Evolutionary conservation across 73 alveolate genomes (phyloP).

Genomic region (Urostyla sp.): DNA sequence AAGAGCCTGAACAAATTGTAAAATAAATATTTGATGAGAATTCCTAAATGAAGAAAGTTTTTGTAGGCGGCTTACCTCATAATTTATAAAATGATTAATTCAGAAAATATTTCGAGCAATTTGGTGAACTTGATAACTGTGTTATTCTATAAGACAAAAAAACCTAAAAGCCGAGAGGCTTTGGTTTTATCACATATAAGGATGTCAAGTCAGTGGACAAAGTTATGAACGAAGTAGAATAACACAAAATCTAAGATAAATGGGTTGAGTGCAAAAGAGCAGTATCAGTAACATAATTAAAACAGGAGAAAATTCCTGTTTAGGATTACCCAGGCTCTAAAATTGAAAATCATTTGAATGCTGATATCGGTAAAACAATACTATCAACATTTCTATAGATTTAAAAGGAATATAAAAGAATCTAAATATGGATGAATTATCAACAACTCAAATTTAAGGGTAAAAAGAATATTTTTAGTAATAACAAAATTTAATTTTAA

Average conservation of each 20-base stretch:
- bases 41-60: constrained; percentile 24
- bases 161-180: constrained; percentile 60
- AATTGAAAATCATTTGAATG: neutral
- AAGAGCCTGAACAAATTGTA: neutral
- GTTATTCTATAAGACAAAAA: constrained; percentile 54
- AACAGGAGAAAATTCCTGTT: neutral
- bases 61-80: constrained; percentile 61
- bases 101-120: constrained; percentile 28
- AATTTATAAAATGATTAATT: neutral
- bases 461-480: no score
- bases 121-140: constrained; percentile 48
- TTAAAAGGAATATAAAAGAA: neutral
- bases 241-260: constrained; percentile 25
- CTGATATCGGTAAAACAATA: constrained; percentile 11
- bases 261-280: constrained; percentile 68
- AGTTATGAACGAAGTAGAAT: constrained; percentile 15
- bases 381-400: neutral
- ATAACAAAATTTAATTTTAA: no score
- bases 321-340: no score
- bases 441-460: neutral
- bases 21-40: neutral
- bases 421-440: neutral
- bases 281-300: constrained; percentile 22
- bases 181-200: constrained; percentile 58
- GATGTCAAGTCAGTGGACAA: constrained; percentile 25